Evolutionary conservation across 768 basidiomycete species (phyloP).

Genomic region (Mycena amicta): DNA sequence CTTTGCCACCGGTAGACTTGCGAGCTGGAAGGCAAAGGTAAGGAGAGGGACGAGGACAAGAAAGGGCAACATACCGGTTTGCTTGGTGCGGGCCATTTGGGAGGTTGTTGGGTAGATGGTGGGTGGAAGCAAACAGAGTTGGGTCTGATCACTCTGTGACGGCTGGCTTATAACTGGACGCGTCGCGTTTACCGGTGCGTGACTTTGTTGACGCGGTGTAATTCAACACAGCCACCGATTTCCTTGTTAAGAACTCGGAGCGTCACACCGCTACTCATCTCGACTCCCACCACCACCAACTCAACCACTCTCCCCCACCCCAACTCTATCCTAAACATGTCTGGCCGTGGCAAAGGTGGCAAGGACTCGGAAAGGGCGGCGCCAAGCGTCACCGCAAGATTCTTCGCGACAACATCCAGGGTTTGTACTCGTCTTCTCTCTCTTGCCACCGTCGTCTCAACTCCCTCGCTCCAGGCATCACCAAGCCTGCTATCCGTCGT

Average conservation of each 20-base stretch:
- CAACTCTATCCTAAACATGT: slow-evolving; percentile 62
- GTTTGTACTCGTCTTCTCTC: slow-evolving; percentile 38
- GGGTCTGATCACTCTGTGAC: neutral
- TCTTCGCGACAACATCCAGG: slow-evolving; percentile 81
- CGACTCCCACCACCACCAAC: slow-evolving; percentile 33
- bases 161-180: slow-evolving; percentile 28
- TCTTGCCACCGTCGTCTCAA: slow-evolving; percentile 29
- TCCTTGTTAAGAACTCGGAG: neutral
- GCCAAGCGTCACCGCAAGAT: slow-evolving; percentile 97
- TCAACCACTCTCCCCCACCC: slow-evolving; percentile 21
- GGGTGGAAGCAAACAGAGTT: neutral
- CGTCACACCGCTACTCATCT: no score
- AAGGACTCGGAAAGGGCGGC: slow-evolving; percentile 97
- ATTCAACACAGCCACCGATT: slow-evolving; percentile 50
- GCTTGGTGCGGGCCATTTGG: slow-evolving; percentile 80
- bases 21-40: slow-evolving; percentile 1
- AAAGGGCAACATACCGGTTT: slow-evolving; percentile 68
- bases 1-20: slow-evolving; percentile 53
- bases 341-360: slow-evolving; percentile 96
- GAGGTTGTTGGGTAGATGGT: slow-evolving; percentile 21
- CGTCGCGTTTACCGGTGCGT: slow-evolving; percentile 37
- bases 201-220: slow-evolving; percentile 39
- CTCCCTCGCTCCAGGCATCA: slow-evolving; percentile 64
- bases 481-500: slow-evolving; percentile 92
- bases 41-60: no score